phyloP scores from a whole-genome alignment of 805 yeast species.

The Cyberlindnera subsufficiens region DNA sequence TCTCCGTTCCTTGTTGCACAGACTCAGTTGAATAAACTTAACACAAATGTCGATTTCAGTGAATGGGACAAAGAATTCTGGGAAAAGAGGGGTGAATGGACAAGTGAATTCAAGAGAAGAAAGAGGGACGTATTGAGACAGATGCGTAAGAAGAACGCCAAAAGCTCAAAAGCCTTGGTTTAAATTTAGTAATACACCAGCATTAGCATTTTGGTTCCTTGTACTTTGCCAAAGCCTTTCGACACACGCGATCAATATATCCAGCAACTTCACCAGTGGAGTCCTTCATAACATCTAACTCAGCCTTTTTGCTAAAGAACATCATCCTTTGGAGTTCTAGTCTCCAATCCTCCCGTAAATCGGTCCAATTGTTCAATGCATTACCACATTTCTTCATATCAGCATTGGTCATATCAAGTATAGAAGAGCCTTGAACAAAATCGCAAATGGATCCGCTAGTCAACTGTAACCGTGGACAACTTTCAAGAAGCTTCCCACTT shows the following conservation, averaged over 20 bases:
- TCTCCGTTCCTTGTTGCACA: slow-evolving; percentile 88
- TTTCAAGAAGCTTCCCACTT: slow-evolving; percentile 4
- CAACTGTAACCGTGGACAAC: slow-evolving; percentile 12
- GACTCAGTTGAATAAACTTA: slow-evolving; percentile 62
- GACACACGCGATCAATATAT: slow-evolving; percentile 6
- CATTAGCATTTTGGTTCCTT: neutral
- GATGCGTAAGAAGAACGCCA: slow-evolving; percentile 38
- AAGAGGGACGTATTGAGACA: slow-evolving; percentile 68
- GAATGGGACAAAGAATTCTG: slow-evolving; percentile 75
- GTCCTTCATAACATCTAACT: slow-evolving; percentile 40
- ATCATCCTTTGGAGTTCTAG: slow-evolving; percentile 55
- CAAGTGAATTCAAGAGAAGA: slow-evolving; percentile 66
- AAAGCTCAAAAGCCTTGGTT: slow-evolving; percentile 18
- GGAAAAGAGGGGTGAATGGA: slow-evolving; percentile 76
- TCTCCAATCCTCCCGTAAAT: slow-evolving; percentile 10
- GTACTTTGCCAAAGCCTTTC: neutral
- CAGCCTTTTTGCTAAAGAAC: slow-evolving; percentile 51
- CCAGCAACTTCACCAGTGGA: neutral
- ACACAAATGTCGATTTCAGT: slow-evolving; percentile 27
- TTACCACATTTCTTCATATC: slow-evolving; percentile 25
- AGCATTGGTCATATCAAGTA: slow-evolving; percentile 18
- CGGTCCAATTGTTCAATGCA: slow-evolving; percentile 14
- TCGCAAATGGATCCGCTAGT: slow-evolving; percentile 16
- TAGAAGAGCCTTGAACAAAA: slow-evolving; percentile 9
- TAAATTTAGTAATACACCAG: neutral